phyloP scores from a whole-genome alignment of 2,329 filamentous ascomycete genomes.

The Venturia pyrina region DNA sequence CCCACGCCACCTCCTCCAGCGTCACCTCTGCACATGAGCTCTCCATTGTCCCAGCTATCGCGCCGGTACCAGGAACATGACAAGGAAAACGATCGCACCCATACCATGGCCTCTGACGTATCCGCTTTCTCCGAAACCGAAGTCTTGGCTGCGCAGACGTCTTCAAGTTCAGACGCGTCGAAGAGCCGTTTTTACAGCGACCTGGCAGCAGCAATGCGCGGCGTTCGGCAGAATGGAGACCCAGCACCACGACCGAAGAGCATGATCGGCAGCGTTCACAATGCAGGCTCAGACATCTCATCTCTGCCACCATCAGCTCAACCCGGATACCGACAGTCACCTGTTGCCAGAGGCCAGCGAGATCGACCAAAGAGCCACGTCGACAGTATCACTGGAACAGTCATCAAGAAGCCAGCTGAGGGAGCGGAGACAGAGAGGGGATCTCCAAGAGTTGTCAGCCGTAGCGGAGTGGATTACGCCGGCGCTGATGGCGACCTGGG shows the following conservation, averaged over 20 bases:
- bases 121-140: slow-evolving; percentile 14
- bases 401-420: slow-evolving; percentile 21
- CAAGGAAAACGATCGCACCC: slow-evolving; percentile 19
- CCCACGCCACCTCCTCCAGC: slow-evolving; percentile 23
- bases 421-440: not conserved
- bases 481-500: slow-evolving; percentile 27
- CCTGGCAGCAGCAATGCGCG: slow-evolving; percentile 32
- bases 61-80: slow-evolving; percentile 1
- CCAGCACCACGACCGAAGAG: slow-evolving; percentile 14
- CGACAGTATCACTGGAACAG: slow-evolving; percentile 8
- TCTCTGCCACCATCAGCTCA: not conserved
- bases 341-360: not conserved
- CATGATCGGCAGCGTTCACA: slow-evolving; percentile 13
- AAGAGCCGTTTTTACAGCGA: slow-evolving; percentile 38
- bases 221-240: slow-evolving; percentile 21
- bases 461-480: slow-evolving; percentile 36
- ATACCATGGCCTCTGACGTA: slow-evolving; percentile 20
- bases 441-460: slow-evolving; percentile 33
- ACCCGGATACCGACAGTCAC: not conserved
- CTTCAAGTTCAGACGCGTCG: slow-evolving; percentile 21
- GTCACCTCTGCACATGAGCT: slow-evolving; percentile 9
- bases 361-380: slow-evolving; percentile 5
- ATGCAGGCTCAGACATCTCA: not conserved
- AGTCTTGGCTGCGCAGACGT: not conserved
- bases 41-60: not conserved